Evolutionary conservation across 2,329 filamentous ascomycete genomes (phyloP), one percentile per base, ranked within the genome.

Genomic region (Niveomyces coronatus): DNA sequence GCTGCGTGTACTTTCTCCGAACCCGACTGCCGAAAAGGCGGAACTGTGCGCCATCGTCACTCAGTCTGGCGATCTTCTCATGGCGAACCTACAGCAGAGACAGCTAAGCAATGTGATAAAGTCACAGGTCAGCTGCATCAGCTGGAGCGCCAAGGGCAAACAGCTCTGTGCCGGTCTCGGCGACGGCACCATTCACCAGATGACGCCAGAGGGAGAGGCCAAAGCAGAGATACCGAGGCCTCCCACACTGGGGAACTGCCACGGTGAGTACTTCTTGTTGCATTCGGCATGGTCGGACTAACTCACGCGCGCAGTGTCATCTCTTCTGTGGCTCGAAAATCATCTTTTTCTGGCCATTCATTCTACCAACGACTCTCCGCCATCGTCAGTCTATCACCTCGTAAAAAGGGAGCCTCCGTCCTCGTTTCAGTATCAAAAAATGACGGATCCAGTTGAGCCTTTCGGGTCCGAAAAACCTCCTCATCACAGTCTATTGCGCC

Each of bases 81-180:
- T 98, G 58, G 84, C 85, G 7, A 85, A 94, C 56, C 59, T 98
- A 43, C 79, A 82, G 50, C 72, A 79, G 26, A 70, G 72, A 34
- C 68, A 68, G 15, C 76, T 76, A 46, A 85, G 84, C 23, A 71
- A 64, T 45, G 65, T 51, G 1, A 65, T 94, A 45, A 85, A 80
- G 51, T 67, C 73, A 19, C 79, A 82, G 33, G 88, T 94, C 19
- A 87, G 80, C 54, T 91, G 83, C 51, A 73, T 85, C 5, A 81
- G 84, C 40, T 98, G 93, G 91, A 98, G 91, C 57, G 82, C 77
- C 44, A 85, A 81, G 55, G 91, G 91, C 32, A 98, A 94, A 57
- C 89, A 96, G 55, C 67, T 98, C 30, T 80, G 94, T 31, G 88
- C 85, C 47, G 91, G 93, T 13, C 67, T 91, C 49, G 78, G 70